Percentiles rank a stretch among this genome's conserved stretches.
Conservation (phyloP, 768 basidiomycete genomes). For the Suillus alpinus region DNA sequence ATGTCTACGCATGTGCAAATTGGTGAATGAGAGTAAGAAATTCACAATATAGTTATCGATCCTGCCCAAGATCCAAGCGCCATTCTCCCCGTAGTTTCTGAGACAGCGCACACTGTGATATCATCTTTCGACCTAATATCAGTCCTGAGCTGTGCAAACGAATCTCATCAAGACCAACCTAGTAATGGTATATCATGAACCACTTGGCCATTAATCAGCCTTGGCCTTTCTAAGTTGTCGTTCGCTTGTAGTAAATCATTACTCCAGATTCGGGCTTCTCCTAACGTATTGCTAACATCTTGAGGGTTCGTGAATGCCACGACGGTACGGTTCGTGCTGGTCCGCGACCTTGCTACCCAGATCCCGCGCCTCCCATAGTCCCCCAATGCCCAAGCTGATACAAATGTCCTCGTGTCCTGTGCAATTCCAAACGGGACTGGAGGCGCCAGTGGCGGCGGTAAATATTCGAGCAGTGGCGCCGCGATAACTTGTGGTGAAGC, state of each 20-base stretch:
- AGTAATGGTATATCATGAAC: constrained; percentile 21
- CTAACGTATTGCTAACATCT: not conserved
- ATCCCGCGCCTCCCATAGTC: constrained; percentile 21
- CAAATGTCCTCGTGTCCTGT: constrained; percentile 6
- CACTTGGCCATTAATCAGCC: constrained; percentile 11
- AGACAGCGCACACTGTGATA: constrained; percentile 43
- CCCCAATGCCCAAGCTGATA: constrained; percentile 18
- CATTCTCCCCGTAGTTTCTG: constrained; percentile 43
- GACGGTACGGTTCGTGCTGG: constrained; percentile 15
- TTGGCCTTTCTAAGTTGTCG: not conserved
- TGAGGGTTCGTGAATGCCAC: constrained; percentile 21
- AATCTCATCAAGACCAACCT: constrained; percentile 17
- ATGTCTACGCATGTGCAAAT: not conserved
- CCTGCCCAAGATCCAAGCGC: constrained; percentile 42
- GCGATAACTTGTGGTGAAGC: not conserved
- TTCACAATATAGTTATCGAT: constrained; percentile 19
- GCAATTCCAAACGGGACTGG: too few species aligned
- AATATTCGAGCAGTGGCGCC: not conserved
- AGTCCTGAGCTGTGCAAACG: not conserved
- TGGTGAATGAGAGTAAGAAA: not conserved
- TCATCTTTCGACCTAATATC: constrained; percentile 33
- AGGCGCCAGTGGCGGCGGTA: too few species aligned
- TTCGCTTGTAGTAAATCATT: not conserved
- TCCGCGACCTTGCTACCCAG: constrained; percentile 21
- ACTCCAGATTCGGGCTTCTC: not conserved